These are phyloP conservation scores for Salix caprea DNA, from an alignment of 345 rosid species.

Conservation along the genomic window DNA sequence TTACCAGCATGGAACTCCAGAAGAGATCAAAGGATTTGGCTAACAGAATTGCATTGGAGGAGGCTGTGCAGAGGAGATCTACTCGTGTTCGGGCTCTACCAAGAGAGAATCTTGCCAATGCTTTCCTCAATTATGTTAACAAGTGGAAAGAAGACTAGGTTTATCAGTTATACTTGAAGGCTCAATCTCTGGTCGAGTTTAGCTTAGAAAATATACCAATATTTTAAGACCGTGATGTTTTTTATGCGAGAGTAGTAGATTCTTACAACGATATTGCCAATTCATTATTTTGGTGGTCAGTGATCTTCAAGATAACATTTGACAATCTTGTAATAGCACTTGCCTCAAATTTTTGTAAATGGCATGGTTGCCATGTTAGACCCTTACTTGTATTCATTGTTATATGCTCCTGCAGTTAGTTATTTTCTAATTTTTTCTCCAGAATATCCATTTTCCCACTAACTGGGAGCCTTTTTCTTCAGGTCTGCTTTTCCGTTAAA, in stretches of 20 bases:
- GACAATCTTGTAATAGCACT: background rate
- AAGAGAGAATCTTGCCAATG: slow-evolving; percentile 68
- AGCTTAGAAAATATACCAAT: background rate
- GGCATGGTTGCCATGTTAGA: background rate
- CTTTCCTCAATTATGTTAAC: slow-evolving; percentile 78
- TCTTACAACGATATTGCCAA: background rate
- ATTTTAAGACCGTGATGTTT: background rate
- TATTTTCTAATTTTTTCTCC: background rate
- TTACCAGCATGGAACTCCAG: slow-evolving; percentile 52
- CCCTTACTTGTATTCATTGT: background rate
- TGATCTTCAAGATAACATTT: background rate
- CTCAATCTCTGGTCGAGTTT: background rate
- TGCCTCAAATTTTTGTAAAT: slow-evolving; percentile 6
- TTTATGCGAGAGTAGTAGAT: background rate
- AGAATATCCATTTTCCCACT: too few relatives aligned
- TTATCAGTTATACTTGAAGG: too few relatives aligned
- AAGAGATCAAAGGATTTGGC: slow-evolving; percentile 66
- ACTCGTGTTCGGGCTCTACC: slow-evolving; percentile 84
- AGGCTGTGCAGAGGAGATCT: slow-evolving; percentile 82
- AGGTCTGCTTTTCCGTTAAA: too few relatives aligned
- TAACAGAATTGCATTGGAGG: slow-evolving; percentile 58
- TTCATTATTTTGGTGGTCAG: slow-evolving; percentile 11
- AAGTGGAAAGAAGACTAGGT: slow-evolving; percentile 79
- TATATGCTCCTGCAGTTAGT: background rate
- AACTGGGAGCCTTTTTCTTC: too few relatives aligned